Conservation (phyloP, 108 stramenopile species). For the Parietichytrium sp. region DNA sequence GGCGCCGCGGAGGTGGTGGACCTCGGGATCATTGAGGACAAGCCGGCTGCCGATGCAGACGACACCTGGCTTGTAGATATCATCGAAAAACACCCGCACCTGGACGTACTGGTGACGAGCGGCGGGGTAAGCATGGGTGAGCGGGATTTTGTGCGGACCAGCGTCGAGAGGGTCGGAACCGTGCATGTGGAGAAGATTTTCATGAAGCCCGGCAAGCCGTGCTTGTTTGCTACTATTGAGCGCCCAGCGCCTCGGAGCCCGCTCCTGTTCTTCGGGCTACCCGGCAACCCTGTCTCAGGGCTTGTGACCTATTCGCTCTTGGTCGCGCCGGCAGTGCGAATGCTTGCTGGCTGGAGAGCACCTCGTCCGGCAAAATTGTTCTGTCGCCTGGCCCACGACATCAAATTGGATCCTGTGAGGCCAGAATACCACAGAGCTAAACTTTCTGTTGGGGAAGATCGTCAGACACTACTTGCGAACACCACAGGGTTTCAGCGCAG, state of each 20-base stretch:
- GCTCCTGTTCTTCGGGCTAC: slow-evolving; percentile 68
- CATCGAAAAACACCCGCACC: slow-evolving; percentile 1
- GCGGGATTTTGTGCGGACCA: slow-evolving; percentile 75
- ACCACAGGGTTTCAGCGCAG: slow-evolving; percentile 19
- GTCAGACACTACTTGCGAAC: background rate
- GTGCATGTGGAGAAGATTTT: slow-evolving; percentile 83
- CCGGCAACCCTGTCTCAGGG: slow-evolving; percentile 92
- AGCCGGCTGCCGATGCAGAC: slow-evolving; percentile 48
- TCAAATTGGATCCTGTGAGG: background rate
- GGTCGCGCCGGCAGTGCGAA: slow-evolving; percentile 76
- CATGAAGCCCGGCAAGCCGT: slow-evolving; percentile 97
- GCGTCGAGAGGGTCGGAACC: slow-evolving; percentile 71
- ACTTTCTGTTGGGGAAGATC: background rate
- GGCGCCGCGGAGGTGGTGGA: slow-evolving; percentile 67
- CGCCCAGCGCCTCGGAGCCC: background rate
- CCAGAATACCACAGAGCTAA: slow-evolving; percentile 15
- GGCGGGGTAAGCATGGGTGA: slow-evolving; percentile 74
- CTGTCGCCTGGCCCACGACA: background rate
- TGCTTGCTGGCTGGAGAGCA: background rate
- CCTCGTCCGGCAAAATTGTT: background rate
- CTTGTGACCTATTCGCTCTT: slow-evolving; percentile 81
- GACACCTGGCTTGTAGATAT: background rate
- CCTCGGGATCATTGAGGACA: slow-evolving; percentile 76
- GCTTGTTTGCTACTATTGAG: slow-evolving; percentile 77
- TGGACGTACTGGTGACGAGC: slow-evolving; percentile 85